Conservation (phyloP, 2,329 filamentous ascomycete genomes). For the Sporothrix schenckii region DNA sequence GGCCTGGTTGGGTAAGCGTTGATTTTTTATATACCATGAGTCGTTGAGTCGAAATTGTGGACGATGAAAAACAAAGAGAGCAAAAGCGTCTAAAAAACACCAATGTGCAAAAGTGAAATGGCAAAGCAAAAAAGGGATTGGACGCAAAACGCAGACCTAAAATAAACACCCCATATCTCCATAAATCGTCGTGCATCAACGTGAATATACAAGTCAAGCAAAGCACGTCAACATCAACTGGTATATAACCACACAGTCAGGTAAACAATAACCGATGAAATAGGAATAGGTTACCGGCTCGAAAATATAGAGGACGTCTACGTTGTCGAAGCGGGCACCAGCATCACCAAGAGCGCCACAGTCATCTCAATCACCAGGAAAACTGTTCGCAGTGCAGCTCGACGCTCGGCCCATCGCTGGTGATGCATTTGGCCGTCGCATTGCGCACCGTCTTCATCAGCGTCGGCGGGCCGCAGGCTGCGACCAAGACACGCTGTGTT, state of each 20-base stretch:
- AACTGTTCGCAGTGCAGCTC: conserved; percentile 57
- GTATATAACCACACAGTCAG: conserved; percentile 5
- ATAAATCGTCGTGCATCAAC: neutral
- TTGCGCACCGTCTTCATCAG: conserved; percentile 52
- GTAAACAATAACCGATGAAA: neutral
- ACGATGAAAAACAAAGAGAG: neutral
- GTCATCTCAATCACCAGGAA: conserved; percentile 44
- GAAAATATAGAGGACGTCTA: neutral
- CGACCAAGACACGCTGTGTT: conserved; percentile 49
- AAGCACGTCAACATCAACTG: neutral
- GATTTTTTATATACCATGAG: neutral
- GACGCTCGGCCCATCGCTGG: conserved; percentile 51
- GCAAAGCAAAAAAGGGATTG: too few relatives aligned
- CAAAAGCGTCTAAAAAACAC: neutral
- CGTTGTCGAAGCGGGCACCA: too few relatives aligned
- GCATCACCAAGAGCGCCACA: conserved; percentile 44
- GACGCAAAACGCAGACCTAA: neutral
- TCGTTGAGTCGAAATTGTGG: neutral
- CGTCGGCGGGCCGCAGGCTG: conserved; percentile 53
- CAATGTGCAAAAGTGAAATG: neutral
- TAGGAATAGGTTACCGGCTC: neutral
- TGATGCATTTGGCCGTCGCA: conserved; percentile 50
- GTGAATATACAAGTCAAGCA: neutral
- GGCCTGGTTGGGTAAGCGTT: neutral
- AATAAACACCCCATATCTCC: neutral